Conservation (phyloP, 2,329 filamentous ascomycete genomes). For the Penicillium polonicum region DNA sequence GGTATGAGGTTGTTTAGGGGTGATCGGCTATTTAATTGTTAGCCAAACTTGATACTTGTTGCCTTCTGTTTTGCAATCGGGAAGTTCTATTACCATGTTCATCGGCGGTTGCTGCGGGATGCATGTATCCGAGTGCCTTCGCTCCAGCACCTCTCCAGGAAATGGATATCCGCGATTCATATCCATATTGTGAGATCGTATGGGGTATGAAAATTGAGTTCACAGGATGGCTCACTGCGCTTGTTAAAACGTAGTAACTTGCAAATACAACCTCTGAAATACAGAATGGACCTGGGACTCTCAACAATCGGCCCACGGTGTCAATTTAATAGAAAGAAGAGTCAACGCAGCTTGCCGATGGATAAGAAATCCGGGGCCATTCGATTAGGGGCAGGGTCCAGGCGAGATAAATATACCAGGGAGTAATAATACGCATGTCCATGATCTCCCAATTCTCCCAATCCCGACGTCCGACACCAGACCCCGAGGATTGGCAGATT, state of each 20-base stretch:
- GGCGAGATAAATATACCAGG: slow-evolving; percentile 9
- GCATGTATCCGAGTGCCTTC: slow-evolving; percentile 23
- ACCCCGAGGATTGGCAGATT: slow-evolving; percentile 7
- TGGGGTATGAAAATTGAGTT: not conserved
- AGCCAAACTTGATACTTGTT: not conserved
- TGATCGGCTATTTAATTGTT: slow-evolving; percentile 16
- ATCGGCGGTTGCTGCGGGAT: slow-evolving; percentile 12
- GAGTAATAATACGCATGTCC: not conserved
- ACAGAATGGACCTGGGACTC: not conserved
- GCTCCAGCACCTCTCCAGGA: slow-evolving; percentile 16
- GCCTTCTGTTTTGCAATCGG: not conserved
- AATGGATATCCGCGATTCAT: slow-evolving; percentile 16
- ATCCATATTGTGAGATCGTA: slow-evolving; percentile 13
- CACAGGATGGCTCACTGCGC: not conserved
- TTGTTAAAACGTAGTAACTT: not conserved
- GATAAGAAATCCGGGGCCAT: slow-evolving; percentile 13
- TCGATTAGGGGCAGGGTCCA: not conserved
- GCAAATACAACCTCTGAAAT: not conserved
- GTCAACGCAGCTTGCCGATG: slow-evolving; percentile 8
- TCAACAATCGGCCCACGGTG: not conserved
- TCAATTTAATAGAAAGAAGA: not conserved
- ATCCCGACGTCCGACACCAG: not conserved
- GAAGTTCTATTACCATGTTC: slow-evolving; percentile 18
- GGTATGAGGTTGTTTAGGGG: slow-evolving; percentile 19
- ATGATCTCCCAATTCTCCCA: slow-evolving; percentile 2